Base-by-base conservation (phyloP, 768 basidiomycete species). In the Phaeotremella fagi region DNA sequence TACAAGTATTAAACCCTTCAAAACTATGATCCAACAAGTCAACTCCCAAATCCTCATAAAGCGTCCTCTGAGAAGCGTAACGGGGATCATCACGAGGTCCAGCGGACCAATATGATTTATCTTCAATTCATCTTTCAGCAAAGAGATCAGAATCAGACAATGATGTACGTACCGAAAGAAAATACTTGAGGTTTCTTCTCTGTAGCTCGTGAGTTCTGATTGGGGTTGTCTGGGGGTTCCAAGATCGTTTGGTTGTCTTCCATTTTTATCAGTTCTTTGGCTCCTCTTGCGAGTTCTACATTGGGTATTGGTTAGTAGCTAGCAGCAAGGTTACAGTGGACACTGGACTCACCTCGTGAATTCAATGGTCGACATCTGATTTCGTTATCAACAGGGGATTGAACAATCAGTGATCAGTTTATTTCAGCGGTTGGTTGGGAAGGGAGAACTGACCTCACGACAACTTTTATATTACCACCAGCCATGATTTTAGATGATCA, bases 41-140 rank as follows among this genome's bases (percentile, higher is more conserved):
- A 75, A 86, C 87, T 37, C 94, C 94, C 29, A 98, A 75, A 78
- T 98, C 94, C 62, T 90, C 84, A 75, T 89, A 97, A 53, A 98
- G 78, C 0, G 91, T 97, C 74, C 94, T 85, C 67, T 99, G 94
- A 3, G 87, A 89, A 62, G 90, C 92, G 70, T 97, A 98, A 14
- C 80, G 79, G 0, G 88, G 85, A 52, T 95, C 94, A 68, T 91
- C 87, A 64, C 88, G 80, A 9, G 86, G 80, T 0, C 91, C 89
- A 14, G 90, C 90, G 35, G 90, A 91, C 92, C 91, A 94, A 75
- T 97, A 98, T 50, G 86, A 88, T 80, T 92, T 94, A 81, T 98
- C 94, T 73, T 27, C 11, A 15, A 11, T 18, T 12, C n/a, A n/a
- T n/a, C n/a, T n/a, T n/a, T n/a, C n/a, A n/a, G n/a, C n/a, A n/a